Evolutionary conservation across 306 rosid genomes (phyloP).

Genomic region (Lotus japonicus): DNA sequence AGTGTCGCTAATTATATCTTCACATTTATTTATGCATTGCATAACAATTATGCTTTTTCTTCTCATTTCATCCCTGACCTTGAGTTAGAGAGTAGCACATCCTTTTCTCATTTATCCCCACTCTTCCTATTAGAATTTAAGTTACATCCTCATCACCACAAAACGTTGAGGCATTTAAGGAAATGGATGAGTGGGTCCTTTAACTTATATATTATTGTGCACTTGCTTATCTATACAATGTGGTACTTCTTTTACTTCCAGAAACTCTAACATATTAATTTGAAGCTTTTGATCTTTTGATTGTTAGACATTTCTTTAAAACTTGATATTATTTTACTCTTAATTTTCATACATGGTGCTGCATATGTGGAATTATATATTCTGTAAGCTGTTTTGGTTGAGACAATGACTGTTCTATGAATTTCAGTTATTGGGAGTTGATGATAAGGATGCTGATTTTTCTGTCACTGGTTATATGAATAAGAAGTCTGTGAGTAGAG

Average conservation of each 20-base stretch:
- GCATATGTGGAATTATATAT: neutral
- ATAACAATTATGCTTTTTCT: conserved; percentile 1
- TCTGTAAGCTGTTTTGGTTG: neutral
- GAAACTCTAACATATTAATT: neutral
- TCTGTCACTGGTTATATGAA: conserved; percentile 38
- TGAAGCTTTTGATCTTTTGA: neutral
- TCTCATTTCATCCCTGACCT: no score
- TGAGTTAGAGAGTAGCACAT: no score
- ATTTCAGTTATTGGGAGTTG: conserved; percentile 64
- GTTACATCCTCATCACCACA: no score
- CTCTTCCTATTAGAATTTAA: neutral
- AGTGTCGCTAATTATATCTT: neutral
- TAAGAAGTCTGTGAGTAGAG: conserved; percentile 31
- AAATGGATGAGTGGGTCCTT: no score
- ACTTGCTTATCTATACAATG: no score
- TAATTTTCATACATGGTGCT: neutral
- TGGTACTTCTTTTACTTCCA: no score
- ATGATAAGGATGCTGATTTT: conserved; percentile 60
- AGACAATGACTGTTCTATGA: neutral
- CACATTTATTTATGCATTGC: conserved; percentile 14
- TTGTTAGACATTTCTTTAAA: neutral
- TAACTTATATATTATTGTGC: no score
- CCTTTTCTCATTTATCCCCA: neutral
- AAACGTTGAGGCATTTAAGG: no score
- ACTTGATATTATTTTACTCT: neutral